These are phyloP conservation scores for Paraleonurus japonicus DNA, from an alignment of 257 asterid species.

Conservation along the genomic window DNA sequence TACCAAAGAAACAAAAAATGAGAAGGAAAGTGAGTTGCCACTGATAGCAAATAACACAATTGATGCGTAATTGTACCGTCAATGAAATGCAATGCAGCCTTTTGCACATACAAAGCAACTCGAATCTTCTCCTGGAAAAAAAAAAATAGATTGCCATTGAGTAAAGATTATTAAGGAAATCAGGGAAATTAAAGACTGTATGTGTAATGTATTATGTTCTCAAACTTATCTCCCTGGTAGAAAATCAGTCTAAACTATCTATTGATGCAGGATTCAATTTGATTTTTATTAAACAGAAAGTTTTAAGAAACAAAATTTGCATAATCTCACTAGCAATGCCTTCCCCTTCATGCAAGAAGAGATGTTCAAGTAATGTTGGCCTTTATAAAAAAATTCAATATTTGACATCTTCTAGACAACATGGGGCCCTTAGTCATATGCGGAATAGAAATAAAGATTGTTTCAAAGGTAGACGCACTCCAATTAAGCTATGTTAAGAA, in stretches of 20 bases:
- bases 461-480: background rate
- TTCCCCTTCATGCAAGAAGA: background rate
- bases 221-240: background rate
- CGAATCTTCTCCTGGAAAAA: conserved; percentile 68
- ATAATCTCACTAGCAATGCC: background rate
- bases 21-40: conserved; percentile 19
- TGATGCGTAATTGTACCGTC: conserved; percentile 45
- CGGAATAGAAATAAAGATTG: background rate
- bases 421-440: background rate
- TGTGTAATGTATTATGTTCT: background rate
- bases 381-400: background rate
- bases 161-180: background rate
- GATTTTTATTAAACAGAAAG: background rate
- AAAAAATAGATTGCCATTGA: background rate
- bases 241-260: background rate
- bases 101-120: conserved; percentile 67
- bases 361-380: background rate
- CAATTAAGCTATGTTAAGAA: background rate
- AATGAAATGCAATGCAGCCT: conserved; percentile 72
- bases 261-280: background rate
- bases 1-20: conserved; percentile 23
- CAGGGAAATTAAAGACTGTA: background rate
- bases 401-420: background rate
- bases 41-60: background rate
- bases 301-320: background rate